Base-by-base conservation (phyloP, 176 grass and related monocot species). In the Musa troglodytarum region DNA sequence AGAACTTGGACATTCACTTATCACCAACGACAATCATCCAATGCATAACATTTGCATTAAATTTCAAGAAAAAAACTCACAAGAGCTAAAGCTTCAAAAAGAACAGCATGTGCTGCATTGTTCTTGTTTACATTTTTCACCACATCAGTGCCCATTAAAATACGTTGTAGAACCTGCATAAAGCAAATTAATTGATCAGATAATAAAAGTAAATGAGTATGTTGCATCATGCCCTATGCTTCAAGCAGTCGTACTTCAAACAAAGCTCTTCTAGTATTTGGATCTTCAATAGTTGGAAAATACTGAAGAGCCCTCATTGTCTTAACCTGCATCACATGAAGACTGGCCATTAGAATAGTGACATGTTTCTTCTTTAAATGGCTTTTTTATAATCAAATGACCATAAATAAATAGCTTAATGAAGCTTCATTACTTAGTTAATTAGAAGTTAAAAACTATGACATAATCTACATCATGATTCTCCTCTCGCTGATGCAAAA, bases 71-170 rank as follows among this genome's bases (percentile, higher is more conserved):
- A 14, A 56, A 11, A 68, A 87, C 93, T 79, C 54, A 99, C 95
- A 86, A 99, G 87, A 79, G 95, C 88, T 83, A 99, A 86, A 69
- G 95, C 88, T 94, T 99, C 95, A 71, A 99, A 99, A 65, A 99
- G 90, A 76, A 99, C 95, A 78, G 95, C 95, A 84, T 99, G 95
- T 72, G 95, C 93, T 65, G 95, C 95, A 82, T 99, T 99, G 80
- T 99, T 99, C 77, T 99, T 99, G 80, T 94, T 99, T 69, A 99
- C 95, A 5, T 99, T 99, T 83, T 99, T 99, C 50, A 99, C 95
- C 76, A 99, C 95, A 78, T 99, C 95, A 29, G 95, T 99, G 43
- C 95, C 95, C 95, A 99, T 99, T 62, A 99, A 89, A 91, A 94
- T 87, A 1, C 95, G 95, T 79, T 99, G 95, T 76, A 99, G 84